Percentiles rank a stretch among this genome's conserved stretches.
Conservation (phyloP, 2,329 filamentous ascomycete species). For the Aspergillus transmontanensis region DNA sequence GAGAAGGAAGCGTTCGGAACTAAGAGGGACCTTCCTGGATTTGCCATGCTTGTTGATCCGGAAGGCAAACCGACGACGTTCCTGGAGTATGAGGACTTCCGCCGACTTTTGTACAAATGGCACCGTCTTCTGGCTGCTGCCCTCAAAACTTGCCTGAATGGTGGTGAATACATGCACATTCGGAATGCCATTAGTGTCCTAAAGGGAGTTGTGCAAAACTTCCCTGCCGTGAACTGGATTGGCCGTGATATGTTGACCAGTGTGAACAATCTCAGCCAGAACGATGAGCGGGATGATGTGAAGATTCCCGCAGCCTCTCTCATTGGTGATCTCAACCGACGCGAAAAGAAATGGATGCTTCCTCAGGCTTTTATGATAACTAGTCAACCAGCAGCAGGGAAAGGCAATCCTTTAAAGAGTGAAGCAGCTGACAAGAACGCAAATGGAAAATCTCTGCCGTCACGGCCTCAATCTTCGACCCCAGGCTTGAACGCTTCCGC, state of each 20-base stretch:
- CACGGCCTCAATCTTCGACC: constrained; percentile 33
- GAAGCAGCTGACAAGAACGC: constrained; percentile 21
- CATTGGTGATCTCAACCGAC: constrained; percentile 50
- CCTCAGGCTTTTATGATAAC: constrained; percentile 50
- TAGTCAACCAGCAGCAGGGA: constrained; percentile 23
- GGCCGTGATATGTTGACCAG: constrained; percentile 54
- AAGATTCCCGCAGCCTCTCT: constrained; percentile 54
- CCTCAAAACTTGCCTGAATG: constrained; percentile 77
- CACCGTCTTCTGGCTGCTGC: constrained; percentile 80
- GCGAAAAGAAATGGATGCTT: constrained; percentile 53
- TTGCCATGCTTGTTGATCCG: constrained; percentile 71
- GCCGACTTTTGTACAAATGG: constrained; percentile 84
- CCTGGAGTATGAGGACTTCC: constrained; percentile 83
- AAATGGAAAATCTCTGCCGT: constrained; percentile 29
- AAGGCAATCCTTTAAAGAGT: constrained; percentile 23
- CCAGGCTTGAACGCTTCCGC: constrained; percentile 44
- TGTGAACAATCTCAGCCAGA: constrained; percentile 47
- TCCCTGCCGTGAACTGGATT: constrained; percentile 89
- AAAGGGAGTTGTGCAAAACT: constrained; percentile 76
- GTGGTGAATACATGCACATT: constrained; percentile 95
- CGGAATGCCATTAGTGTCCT: constrained; percentile 91
- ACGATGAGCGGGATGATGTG: constrained; percentile 51
- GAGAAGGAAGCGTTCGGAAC: constrained; percentile 78
- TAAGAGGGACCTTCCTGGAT: constrained; percentile 71
- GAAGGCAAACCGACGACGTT: constrained; percentile 71